Percentiles rank a stretch among this genome's conserved stretches.
These are phyloP conservation scores for Coemansia sp. DNA, from an alignment of 192 early-diverging fungal species.

Conservation along the genomic window DNA sequence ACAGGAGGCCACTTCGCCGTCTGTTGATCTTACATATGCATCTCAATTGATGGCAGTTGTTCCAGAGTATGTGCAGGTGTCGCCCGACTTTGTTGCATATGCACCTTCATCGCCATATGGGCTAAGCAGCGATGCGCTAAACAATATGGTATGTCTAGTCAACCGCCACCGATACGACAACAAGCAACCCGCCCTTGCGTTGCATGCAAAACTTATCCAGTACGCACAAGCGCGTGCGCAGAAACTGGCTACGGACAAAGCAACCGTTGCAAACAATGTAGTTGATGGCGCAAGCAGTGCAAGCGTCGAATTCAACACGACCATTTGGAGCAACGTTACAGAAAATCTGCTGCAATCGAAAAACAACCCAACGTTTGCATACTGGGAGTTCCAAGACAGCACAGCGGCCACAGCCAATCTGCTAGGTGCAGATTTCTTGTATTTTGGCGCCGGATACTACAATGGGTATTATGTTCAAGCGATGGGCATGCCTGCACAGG, in stretches of 20 bases:
- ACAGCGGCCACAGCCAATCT: constrained; percentile 8
- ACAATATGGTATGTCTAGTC: constrained; percentile 42
- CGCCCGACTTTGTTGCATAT: constrained; percentile 43
- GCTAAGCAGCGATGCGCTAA: constrained; percentile 19
- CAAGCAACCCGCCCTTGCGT: constrained; percentile 18
- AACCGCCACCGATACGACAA: constrained; percentile 38
- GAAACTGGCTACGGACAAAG: constrained; percentile 8
- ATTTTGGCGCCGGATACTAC: constrained; percentile 33
- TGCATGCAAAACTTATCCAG: constrained; percentile 33
- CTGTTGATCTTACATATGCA: not conserved
- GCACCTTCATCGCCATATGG: constrained; percentile 27
- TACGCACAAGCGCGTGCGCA: constrained; percentile 43
- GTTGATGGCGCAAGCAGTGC: not conserved
- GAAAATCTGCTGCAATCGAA: constrained; percentile 30
- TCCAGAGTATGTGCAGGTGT: constrained; percentile 45
- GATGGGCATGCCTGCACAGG: constrained; percentile 26
- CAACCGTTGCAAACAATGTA: constrained; percentile 10
- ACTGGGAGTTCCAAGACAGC: constrained; percentile 33
- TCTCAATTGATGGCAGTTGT: constrained; percentile 5
- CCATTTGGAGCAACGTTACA: constrained; percentile 26
- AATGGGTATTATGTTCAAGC: constrained; percentile 46
- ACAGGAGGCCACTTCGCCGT: not conserved
- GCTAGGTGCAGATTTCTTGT: not conserved
- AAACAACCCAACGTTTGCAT: constrained; percentile 41
- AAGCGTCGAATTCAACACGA: constrained; percentile 16